Conservation (phyloP, 257 asterid genomes). For the Solanum ahanhuiri region DNA sequence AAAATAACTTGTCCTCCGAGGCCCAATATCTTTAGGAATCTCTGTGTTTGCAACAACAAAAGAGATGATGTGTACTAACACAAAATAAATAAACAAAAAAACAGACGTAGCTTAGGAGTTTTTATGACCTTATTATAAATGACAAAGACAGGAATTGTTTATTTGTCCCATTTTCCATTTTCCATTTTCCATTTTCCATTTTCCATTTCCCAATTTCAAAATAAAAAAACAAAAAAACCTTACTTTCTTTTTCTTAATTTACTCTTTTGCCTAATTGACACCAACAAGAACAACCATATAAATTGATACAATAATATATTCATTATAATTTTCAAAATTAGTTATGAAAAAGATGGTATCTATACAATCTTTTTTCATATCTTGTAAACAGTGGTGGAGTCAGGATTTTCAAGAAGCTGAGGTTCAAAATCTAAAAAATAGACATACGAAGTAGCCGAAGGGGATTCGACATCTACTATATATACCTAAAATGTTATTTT, state of each 20-base stretch:
- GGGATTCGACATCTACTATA: fast-evolving
- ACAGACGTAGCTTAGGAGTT: background rate
- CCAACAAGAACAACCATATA: background rate
- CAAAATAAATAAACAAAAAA: background rate
- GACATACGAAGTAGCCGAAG: no score
- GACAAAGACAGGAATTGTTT: background rate
- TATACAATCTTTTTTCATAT: no score
- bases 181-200: no score
- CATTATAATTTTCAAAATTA: no score
- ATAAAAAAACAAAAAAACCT: no score
- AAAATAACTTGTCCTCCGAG: background rate
- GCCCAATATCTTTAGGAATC: background rate
- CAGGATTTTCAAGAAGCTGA: no score
- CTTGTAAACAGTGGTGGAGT: no score
- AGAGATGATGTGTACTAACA: background rate
- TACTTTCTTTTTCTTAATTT: background rate
- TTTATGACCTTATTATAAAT: background rate
- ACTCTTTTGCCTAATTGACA: background rate
- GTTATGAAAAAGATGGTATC: fast-evolving
- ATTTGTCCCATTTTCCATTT: background rate
- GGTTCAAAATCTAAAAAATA: no score
- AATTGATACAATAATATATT: background rate
- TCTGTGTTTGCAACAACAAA: background rate
- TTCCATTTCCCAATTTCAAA: no score
- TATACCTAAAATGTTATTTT: no score